Evolutionary conservation across 2,329 filamentous ascomycete species (phyloP).

Genomic region (Fusarium nanum): DNA sequence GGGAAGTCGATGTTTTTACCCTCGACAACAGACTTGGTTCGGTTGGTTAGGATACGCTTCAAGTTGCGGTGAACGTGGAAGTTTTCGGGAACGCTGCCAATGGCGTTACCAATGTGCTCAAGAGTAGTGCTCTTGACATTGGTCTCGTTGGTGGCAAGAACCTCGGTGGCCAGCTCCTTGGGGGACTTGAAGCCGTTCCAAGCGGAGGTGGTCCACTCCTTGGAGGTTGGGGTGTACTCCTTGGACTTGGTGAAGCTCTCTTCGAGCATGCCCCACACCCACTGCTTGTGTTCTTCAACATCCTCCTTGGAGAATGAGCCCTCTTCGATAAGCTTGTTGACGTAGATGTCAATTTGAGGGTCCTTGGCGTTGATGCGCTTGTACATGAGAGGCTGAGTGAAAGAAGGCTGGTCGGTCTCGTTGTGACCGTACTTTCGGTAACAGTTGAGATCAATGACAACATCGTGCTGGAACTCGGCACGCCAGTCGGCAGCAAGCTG

Average conservation of each 20-base stretch:
- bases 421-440: slow-evolving; percentile 99
- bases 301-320: slow-evolving; percentile 98
- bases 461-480: slow-evolving; percentile 97
- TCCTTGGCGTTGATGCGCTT: slow-evolving; percentile 91
- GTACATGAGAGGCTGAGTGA: slow-evolving; percentile 99
- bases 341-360: slow-evolving; percentile 89
- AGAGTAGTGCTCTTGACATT: slow-evolving; percentile 79
- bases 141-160: slow-evolving; percentile 91
- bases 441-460: slow-evolving; percentile 97
- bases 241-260: slow-evolving; percentile 98
- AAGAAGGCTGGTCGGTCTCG: slow-evolving; percentile 98
- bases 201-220: slow-evolving; percentile 98
- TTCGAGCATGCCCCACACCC: slow-evolving; percentile 99
- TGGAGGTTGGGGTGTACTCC: slow-evolving; percentile 94
- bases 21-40: slow-evolving; percentile 91
- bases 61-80: slow-evolving; percentile 95
- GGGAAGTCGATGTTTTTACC: slow-evolving; percentile 98
- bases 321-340: slow-evolving; percentile 89
- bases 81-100: slow-evolving; percentile 82
- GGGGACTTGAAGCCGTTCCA: slow-evolving; percentile 99
- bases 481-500: slow-evolving; percentile 98
- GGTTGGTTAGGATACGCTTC: slow-evolving; percentile 91
- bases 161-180: slow-evolving; percentile 94
- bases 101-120: slow-evolving; percentile 83
- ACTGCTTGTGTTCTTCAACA: slow-evolving; percentile 98